A percentile compares a stretch with the other conserved stretches of the same genome.
These are phyloP conservation scores for Xylaria scruposa DNA, from an alignment of 495 filamentous ascomycete genomes.

Conservation along the genomic window DNA sequence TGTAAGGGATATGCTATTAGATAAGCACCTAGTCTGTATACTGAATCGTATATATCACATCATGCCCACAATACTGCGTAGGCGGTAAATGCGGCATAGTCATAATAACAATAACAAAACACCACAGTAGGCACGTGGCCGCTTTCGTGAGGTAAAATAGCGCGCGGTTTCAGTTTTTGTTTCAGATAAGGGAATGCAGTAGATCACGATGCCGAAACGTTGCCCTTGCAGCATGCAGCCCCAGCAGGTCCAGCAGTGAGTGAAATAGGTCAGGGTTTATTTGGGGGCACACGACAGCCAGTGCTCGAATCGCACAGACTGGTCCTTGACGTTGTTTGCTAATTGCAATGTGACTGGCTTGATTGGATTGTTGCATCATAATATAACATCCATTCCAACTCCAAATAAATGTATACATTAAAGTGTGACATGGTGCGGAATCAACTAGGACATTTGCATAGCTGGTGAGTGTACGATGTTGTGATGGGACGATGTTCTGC, in stretches of 20 bases:
- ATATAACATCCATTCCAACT: background rate
- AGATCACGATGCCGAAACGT: slow-evolving; percentile 22
- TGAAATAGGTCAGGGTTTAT: background rate
- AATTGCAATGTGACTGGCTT: background rate
- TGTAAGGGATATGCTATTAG: too few relatives aligned
- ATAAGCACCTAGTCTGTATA: background rate
- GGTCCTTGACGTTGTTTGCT: background rate
- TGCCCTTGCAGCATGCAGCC: slow-evolving; percentile 6
- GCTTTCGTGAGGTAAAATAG: slow-evolving; percentile 7
- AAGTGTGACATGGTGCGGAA: too few relatives aligned
- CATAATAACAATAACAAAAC: background rate
- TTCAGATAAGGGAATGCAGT: slow-evolving; percentile 18
- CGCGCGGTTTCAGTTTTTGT: slow-evolving; percentile 14
- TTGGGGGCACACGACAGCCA: slow-evolving; percentile 18
- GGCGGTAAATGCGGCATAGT: background rate
- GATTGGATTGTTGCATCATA: background rate
- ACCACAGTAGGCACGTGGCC: slow-evolving; percentile 10
- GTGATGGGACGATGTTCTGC: background rate
- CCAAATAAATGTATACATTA: background rate
- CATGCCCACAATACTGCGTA: background rate
- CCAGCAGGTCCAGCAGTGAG: background rate
- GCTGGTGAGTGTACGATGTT: background rate
- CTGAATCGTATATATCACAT: background rate
- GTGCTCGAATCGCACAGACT: background rate
- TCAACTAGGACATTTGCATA: too few relatives aligned